These are phyloP conservation scores for Cucumis cinereus DNA, from an alignment of 306 rosid genomes.

Conservation along the genomic window DNA sequence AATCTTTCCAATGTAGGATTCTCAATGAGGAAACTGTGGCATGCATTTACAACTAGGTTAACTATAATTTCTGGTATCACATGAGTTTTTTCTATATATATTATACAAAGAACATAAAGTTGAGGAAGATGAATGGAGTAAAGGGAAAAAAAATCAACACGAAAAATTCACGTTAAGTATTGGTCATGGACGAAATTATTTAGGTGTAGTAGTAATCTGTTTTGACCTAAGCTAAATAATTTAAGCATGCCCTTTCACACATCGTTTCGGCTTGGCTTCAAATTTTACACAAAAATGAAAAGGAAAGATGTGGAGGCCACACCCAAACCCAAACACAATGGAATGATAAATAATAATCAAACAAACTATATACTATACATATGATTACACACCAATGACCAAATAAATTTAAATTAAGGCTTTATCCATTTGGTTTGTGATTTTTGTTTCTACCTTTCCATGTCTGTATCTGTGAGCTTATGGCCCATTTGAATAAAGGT, in stretches of 20 bases:
- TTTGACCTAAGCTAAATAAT: background rate
- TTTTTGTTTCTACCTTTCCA: slow-evolving; percentile 32
- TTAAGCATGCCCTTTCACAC: background rate
- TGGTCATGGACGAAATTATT: background rate
- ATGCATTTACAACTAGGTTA: no score
- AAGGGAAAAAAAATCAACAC: no score
- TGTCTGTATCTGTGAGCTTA: slow-evolving; percentile 20
- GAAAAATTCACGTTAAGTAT: no score
- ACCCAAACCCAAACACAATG: background rate
- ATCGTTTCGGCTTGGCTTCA: background rate
- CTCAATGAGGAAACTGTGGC: no score
- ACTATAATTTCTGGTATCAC: no score
- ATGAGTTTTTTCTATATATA: no score
- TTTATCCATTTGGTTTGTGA: no score
- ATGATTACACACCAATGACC: background rate
- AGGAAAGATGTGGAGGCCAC: background rate
- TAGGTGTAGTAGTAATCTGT: no score
- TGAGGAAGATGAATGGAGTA: no score
- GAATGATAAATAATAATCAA: background rate
- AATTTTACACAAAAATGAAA: background rate
- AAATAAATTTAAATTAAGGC: no score
- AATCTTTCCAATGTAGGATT: no score
- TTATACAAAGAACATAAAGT: no score
- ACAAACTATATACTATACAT: background rate
- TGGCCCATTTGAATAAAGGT: slow-evolving; percentile 39